Percentiles rank a stretch among this genome's conserved stretches.
Conservation (phyloP, 225 moss, liverwort and hornwort genomes). For the Antitrichia curtipendula region DNA sequence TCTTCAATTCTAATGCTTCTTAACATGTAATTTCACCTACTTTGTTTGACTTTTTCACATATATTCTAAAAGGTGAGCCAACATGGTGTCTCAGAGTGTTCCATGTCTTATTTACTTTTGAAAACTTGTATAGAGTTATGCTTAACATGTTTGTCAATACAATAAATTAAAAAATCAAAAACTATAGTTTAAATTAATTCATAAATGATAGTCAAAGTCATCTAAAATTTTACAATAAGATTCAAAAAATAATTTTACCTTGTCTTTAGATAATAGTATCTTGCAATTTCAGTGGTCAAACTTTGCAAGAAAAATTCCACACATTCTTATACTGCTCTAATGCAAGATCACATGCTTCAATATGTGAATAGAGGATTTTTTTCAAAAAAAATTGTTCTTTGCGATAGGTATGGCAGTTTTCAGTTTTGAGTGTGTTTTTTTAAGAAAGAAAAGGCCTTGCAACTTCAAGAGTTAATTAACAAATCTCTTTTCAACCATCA, state of each 20-base stretch:
- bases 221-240: fast-evolving
- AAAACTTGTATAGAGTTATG: neutral
- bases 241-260: too few relatives aligned
- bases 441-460: neutral
- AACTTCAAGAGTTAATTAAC: neutral
- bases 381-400: neutral
- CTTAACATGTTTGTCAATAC: neutral
- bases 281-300: neutral
- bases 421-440: neutral
- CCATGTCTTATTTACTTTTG: fast-evolving
- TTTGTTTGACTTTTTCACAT: too few relatives aligned
- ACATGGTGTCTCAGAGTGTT: too few relatives aligned
- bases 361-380: too few relatives aligned
- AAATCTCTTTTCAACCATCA: too few relatives aligned
- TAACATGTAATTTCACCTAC: too few relatives aligned
- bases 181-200: neutral
- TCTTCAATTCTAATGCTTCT: too few relatives aligned
- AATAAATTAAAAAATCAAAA: neutral
- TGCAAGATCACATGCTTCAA: neutral
- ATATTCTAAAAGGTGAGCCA: too few relatives aligned
- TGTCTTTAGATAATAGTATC: neutral
- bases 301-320: too few relatives aligned
- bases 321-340: too few relatives aligned
- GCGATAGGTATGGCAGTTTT: neutral
- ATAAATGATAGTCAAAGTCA: neutral